Evolutionary conservation across 2,329 filamentous ascomycete species (phyloP), one percentile per base, ranked within the genome.

Genomic region (Zymoseptoria tritici): DNA sequence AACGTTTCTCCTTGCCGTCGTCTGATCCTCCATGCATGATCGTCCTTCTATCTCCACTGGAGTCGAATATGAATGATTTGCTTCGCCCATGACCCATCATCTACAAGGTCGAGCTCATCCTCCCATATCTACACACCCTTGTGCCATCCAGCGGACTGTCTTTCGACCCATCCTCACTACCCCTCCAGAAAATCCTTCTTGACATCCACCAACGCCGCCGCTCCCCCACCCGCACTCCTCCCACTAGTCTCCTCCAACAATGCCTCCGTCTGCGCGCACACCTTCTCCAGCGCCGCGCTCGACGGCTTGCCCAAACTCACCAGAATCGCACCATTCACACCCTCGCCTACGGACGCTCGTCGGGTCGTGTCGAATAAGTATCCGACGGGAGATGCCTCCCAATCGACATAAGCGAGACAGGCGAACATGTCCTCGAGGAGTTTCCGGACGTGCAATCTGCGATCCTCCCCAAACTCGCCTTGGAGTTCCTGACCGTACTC

Each of bases 301-400:
- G 90, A 91, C 0, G 91, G 93, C 76, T 96, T 95, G 55, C 94
- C 94, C 2, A 97, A 81, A 81, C 86, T 78, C 78, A 96, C 91
- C 85, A 99, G 75, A 68, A 99, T 96, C 53, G 91, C 92, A 62
- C 90, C 90, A 74, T 97, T 97, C 59, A 99, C 79, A 74, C 96
- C 92, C 77, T 99, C 94, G 8, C 92, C 92, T 49, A 97, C 90
- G 19, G 85, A 81, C 19, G 86, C 84, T 51, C 94, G 81, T 1
- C 90, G 91, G 56, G 83, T 84, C 49, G 83, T 80, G 68, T 96
- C 90, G 59, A 99, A 78, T 61, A 97, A 77, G 70, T 90, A 87
- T 16, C 87, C 86, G 60, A 97, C 83, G 60, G 88, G 84, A 63
- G 89, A 90, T 66, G 86, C 85, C 16, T 88, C 80, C 0, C 92